Percentiles rank a stretch among this genome's conserved stretches.
phyloP scores from a whole-genome alignment of 1,284 basidiomycete genomes.

The Sporisorium iseilematis-ciliati region DNA sequence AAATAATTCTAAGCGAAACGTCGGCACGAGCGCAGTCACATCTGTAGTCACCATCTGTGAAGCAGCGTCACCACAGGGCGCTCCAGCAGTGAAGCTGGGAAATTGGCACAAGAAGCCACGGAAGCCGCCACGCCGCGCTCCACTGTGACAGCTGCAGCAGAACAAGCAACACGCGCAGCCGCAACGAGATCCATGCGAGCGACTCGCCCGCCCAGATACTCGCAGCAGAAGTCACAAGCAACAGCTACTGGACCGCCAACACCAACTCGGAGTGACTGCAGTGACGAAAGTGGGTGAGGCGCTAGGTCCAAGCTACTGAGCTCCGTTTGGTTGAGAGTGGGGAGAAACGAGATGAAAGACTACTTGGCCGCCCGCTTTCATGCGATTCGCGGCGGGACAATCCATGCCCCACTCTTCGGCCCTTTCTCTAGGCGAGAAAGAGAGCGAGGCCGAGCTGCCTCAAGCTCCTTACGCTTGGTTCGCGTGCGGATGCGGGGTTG shows the following conservation, averaged over 20 bases:
- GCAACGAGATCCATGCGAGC: not conserved
- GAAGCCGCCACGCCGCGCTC: conserved; percentile 7
- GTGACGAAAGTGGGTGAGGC: no score
- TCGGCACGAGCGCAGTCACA: conserved; percentile 1
- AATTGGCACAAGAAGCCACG: conserved; percentile 5
- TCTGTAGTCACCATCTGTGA: no score
- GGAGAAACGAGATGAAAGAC: not conserved
- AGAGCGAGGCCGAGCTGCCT: not conserved
- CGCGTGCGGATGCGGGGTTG: not conserved
- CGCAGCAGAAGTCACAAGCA: no score
- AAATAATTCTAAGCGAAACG: not conserved
- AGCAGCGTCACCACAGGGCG: not conserved
- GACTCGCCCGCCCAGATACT: no score
- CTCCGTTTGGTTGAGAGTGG: conserved; percentile 2
- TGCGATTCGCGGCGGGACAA: conserved; percentile 4
- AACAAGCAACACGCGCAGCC: not conserved
- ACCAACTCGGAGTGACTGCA: no score
- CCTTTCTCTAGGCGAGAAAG: not conserved
- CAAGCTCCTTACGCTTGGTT: conserved; percentile 3
- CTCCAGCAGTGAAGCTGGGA: not conserved
- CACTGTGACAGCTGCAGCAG: not conserved
- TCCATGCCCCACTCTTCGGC: conserved; percentile 2
- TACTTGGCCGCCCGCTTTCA: not conserved
- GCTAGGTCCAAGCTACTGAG: no score
- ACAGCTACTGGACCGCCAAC: no score